Evolutionary conservation across 169 alveolate genomes (phyloP).

Genomic region (Eimeria maxima): DNA sequence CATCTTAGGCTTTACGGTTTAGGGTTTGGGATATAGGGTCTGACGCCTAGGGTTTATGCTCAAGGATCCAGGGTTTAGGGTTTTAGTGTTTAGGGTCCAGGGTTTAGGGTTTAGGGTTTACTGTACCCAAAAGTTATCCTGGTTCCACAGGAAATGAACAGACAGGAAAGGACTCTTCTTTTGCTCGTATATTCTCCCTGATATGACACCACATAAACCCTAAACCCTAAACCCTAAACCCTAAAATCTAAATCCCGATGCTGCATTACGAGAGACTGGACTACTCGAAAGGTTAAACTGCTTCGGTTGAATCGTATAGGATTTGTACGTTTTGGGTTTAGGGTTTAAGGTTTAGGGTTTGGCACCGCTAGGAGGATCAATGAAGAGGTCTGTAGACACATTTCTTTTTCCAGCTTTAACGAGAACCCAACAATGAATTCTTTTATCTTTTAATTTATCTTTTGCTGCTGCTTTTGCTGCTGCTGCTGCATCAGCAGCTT

Average conservation of each 20-base stretch:
- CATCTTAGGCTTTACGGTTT: too few species aligned
- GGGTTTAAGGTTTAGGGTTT: constrained; percentile 33
- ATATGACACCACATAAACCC: neutral
- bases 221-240: constrained; percentile 62
- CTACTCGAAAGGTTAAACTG: neutral
- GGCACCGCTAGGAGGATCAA: constrained; percentile 74
- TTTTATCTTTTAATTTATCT: constrained; percentile 85
- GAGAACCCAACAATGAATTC: constrained; percentile 93
- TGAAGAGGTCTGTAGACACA: constrained; percentile 53
- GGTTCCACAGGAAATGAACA: constrained; percentile 29
- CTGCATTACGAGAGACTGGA: too few species aligned
- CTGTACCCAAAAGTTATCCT: neutral
- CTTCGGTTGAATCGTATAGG: neutral
- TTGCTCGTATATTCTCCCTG: constrained; percentile 9
- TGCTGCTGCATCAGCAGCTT: neutral
- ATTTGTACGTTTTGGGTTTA: constrained; percentile 23
- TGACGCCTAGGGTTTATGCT: too few species aligned
- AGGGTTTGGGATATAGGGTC: too few species aligned
- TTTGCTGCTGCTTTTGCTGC: constrained; percentile 23
- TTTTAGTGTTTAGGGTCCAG: constrained; percentile 22
- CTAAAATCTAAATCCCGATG: neutral
- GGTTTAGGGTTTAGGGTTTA: constrained; percentile 7
- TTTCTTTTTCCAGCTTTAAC: constrained; percentile 89
- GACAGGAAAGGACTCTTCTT: neutral
- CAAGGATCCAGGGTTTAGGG: neutral